Percentiles rank a stretch among this genome's conserved stretches.
Conservation (phyloP, 2,329 filamentous ascomycete genomes). For the Nectriaceae sp. region DNA sequence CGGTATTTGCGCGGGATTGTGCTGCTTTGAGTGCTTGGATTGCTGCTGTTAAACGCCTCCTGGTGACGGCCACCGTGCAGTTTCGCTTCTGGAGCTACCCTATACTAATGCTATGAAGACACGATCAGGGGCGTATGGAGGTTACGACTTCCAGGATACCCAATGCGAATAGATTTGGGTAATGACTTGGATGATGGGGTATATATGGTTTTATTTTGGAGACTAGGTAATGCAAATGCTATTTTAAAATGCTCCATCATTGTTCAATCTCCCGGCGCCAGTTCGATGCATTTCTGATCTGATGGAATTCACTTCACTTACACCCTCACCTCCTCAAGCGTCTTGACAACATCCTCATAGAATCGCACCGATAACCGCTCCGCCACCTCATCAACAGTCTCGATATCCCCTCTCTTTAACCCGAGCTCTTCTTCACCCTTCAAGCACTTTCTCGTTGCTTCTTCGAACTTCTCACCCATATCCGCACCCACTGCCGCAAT, state of each 20-base stretch:
- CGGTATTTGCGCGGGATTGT: constrained; percentile 41
- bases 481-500: constrained; percentile 37
- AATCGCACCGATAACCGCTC: constrained; percentile 42
- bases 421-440: constrained; percentile 39
- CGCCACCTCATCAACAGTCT: constrained; percentile 42
- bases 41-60: constrained; percentile 29
- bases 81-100: not conserved
- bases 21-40: constrained; percentile 41
- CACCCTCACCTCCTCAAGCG: constrained; percentile 38
- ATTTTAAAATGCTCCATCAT: no score
- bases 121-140: no score
- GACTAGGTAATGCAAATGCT: no score
- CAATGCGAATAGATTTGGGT: no score
- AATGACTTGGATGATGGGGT: no score
- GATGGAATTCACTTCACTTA: no score
- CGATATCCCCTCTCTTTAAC: constrained; percentile 38
- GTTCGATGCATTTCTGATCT: no score
- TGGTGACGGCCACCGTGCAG: not conserved
- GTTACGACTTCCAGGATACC: no score
- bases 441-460: constrained; percentile 39
- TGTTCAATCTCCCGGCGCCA: no score
- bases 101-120: not conserved
- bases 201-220: no score
- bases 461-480: constrained; percentile 44
- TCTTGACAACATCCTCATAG: constrained; percentile 48